Evolutionary conservation across 495 filamentous ascomycete genomes (phyloP).

Genomic region (Trichoderma virens): DNA sequence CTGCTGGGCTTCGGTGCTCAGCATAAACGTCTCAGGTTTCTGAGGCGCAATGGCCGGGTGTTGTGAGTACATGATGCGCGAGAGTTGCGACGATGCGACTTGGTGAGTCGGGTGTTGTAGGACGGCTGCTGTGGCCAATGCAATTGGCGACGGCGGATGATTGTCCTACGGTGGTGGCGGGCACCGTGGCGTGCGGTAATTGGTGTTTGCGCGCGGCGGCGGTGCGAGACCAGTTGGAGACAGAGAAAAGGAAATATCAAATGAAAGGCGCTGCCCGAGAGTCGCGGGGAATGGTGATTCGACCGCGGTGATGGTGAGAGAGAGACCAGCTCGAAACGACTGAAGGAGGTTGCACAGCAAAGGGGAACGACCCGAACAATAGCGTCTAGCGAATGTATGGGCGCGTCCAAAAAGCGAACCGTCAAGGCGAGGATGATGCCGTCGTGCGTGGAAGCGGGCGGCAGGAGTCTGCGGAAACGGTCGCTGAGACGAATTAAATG

Average conservation of each 20-base stretch:
- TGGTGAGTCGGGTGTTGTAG: background rate
- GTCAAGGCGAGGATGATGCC: constrained; percentile 6
- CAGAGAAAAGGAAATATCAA: constrained; percentile 1
- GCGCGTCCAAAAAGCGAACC: constrained; percentile 9
- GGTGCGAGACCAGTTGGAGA: background rate
- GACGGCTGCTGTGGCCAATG: background rate
- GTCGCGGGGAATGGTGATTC: constrained; percentile 1
- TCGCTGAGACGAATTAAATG: constrained; percentile 8
- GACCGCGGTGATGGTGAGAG: constrained; percentile 1
- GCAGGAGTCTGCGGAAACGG: background rate
- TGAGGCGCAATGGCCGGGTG: constrained; percentile 52
- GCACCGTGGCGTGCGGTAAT: background rate
- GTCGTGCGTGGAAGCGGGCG: background rate
- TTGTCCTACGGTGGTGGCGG: background rate
- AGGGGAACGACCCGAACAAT: background rate
- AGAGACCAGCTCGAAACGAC: constrained; percentile 10
- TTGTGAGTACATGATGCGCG: constrained; percentile 44
- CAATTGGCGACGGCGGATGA: constrained; percentile 1
- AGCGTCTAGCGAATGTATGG: constrained; percentile 7
- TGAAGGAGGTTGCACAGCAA: constrained; percentile 8
- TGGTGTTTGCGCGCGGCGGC: background rate
- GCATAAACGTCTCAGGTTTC: constrained; percentile 97
- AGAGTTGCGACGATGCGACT: background rate
- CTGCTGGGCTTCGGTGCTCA: constrained; percentile 92
- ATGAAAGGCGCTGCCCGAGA: constrained; percentile 9